Percentiles rank a stretch among this genome's conserved stretches.
Conservation (phyloP, 2,329 filamentous ascomycete species). For the Neofusicoccum sp. region DNA sequence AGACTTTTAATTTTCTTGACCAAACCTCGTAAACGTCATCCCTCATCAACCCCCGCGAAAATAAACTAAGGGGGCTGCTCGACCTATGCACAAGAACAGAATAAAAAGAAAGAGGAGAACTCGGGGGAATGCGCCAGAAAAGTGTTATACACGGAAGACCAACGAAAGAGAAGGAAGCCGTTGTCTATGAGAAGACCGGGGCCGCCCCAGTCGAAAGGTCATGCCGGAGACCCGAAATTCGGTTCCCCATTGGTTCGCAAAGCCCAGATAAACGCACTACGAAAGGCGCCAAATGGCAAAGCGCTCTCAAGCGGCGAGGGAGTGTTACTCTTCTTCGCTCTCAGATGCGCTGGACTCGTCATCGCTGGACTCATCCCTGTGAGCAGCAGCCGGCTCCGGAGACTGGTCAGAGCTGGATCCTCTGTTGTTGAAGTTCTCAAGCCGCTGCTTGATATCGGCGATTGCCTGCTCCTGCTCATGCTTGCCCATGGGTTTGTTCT, state of each 20-base stretch:
- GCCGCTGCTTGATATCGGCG: slow-evolving; percentile 59
- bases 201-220: not conserved
- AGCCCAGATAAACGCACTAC: not conserved
- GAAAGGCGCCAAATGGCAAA: not conserved
- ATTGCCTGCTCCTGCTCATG: slow-evolving; percentile 68
- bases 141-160: slow-evolving; percentile 5
- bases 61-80: slow-evolving; percentile 24
- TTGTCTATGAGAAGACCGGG: not conserved
- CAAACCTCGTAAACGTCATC: slow-evolving; percentile 26
- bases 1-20: slow-evolving; percentile 15
- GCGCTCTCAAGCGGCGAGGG: not conserved
- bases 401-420: slow-evolving; percentile 48
- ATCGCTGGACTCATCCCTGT: slow-evolving; percentile 50
- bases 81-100: slow-evolving; percentile 25
- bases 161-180: not conserved
- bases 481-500: slow-evolving; percentile 77
- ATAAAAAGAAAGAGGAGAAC: not conserved
- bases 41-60: slow-evolving; percentile 4
- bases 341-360: slow-evolving; percentile 57
- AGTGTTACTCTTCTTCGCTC: slow-evolving; percentile 43
- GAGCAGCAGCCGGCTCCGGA: slow-evolving; percentile 30
- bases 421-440: slow-evolving; percentile 39
- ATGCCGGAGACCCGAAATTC: not conserved
- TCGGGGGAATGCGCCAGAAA: not conserved
- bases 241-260: not conserved